phyloP scores from a whole-genome alignment of 208 protist genomes.

The Kentomonas sorsogonicus region DNA sequence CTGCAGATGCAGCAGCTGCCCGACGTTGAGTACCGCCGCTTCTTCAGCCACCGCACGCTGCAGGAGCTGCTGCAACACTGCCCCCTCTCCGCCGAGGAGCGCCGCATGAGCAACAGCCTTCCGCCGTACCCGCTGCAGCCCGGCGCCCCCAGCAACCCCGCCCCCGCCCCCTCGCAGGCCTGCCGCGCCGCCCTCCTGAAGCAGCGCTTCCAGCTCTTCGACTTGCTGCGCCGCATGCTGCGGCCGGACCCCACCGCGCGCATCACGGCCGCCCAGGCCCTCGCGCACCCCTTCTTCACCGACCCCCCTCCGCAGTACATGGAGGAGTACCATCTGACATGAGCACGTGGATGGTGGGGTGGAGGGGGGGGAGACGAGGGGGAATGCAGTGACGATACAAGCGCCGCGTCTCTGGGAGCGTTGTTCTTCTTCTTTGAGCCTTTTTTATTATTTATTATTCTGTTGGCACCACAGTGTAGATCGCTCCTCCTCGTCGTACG shows the following conservation, averaged over 20 bases:
- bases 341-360: not conserved
- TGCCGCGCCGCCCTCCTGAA: constrained; percentile 51
- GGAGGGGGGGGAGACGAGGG: no score
- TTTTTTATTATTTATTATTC: constrained; percentile 5
- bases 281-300: constrained; percentile 68
- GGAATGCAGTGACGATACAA: no score
- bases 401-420: no score
- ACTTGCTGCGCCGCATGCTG: constrained; percentile 60
- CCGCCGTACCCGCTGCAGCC: constrained; percentile 26
- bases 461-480: not conserved
- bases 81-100: constrained; percentile 54
- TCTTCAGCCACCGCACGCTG: constrained; percentile 65
- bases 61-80: constrained; percentile 64
- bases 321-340: constrained; percentile 28
- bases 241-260: constrained; percentile 44
- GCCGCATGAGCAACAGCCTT: constrained; percentile 42
- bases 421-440: not conserved
- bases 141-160: constrained; percentile 14
- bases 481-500: not conserved
- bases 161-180: no score
- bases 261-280: constrained; percentile 48
- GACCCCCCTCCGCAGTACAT: constrained; percentile 41
- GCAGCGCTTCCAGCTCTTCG: constrained; percentile 70
- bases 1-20: constrained; percentile 11
- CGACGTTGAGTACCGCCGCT: constrained; percentile 33